Evolutionary conservation across 305 asterid genomes (phyloP).

Genomic region (Ajuga reptans): DNA sequence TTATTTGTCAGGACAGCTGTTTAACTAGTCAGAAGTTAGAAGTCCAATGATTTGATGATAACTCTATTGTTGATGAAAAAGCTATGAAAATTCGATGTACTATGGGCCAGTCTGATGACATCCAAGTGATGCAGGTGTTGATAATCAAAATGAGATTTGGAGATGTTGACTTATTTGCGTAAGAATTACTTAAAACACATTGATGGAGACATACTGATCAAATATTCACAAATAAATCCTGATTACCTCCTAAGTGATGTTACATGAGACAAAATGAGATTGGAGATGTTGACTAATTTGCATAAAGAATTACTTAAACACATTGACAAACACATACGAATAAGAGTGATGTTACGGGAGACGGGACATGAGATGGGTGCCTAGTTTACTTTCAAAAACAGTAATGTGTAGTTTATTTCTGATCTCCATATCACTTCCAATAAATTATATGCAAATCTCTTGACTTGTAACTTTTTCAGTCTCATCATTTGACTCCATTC

Average conservation of each 20-base stretch:
- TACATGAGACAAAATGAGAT: neutral
- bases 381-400: neutral
- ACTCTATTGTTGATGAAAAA: neutral
- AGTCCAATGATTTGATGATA: neutral
- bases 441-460: neutral
- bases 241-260: neutral
- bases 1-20: conserved; percentile 3
- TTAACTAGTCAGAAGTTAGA: neutral
- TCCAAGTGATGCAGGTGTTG: conserved; percentile 4
- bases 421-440: neutral
- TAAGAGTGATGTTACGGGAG: neutral
- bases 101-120: neutral
- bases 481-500: conserved; percentile 25
- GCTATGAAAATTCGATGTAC: neutral
- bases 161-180: neutral
- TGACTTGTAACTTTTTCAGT: neutral
- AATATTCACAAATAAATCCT: too few species aligned
- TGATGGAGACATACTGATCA: too few species aligned
- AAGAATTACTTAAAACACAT: neutral
- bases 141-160: neutral
- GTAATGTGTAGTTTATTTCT: neutral
- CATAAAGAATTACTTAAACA: neutral
- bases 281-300: too few species aligned
- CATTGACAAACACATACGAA: neutral
- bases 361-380: neutral